Base-by-base conservation (phyloP, 2,329 filamentous ascomycete genomes). In the Clarireedia monteithiana region DNA sequence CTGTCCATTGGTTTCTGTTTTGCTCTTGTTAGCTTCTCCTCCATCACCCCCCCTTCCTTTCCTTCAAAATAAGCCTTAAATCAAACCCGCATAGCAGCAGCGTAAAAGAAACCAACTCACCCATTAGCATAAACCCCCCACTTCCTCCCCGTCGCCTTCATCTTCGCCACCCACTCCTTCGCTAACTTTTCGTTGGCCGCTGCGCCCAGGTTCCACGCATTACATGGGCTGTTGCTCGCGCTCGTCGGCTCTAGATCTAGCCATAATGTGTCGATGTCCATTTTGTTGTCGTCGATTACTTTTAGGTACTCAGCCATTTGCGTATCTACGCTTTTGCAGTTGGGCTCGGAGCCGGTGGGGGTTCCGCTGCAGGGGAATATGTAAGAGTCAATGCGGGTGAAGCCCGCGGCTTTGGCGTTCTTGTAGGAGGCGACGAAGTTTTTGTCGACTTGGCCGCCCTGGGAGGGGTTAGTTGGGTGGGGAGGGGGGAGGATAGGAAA, bases 61-160 rank as follows among this genome's bases (percentile, higher is more conserved):
- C 20, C 2, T 20, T 20, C 20, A 20, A 20, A 20, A 20, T 2
- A 20, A 20, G 20, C 20, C 20, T 2, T 20, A 20, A 2, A 20
- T 20, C 20, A 20, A 20, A 20, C 2, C 2, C 20, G 20, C 20
- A 20, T 20, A 20, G 20, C 6, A 39, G 3, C 12, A 26, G 17
- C 12, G 12, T 15, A 45, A 45, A n/a, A 45, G 40, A 4, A 17
- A 17, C 7, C 12, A 2, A 44, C 62, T 59, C 39, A 64, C 63
- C 55, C 60, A 56, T 66, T 66, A 4, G 60, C 64, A 61, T 66
- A 66, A 34, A 66, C 61, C 4, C 64, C 64, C 64, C 63, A 66
- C 1, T 54, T 58, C 14, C 51, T 53, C 4, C 58, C 59, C n/a
- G 56, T 64, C 0, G 44, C 56, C 36, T 61, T 50, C 5, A 66